phyloP scores from a whole-genome alignment of 1,139 yeast species.

The Lodderomyces elongisporus region DNA sequence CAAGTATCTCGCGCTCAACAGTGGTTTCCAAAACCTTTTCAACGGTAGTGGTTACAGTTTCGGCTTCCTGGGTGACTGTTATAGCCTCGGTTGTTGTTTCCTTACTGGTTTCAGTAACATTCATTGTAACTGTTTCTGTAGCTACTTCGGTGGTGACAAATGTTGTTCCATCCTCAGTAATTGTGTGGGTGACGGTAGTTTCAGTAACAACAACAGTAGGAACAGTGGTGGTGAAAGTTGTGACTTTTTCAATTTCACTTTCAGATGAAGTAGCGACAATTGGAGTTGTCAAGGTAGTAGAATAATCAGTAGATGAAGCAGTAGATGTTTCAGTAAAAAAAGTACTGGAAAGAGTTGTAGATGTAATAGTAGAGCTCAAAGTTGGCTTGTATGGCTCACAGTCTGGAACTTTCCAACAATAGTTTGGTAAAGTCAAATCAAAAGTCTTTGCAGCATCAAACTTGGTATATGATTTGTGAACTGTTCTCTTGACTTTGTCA shows the following conservation, averaged over 20 bases:
- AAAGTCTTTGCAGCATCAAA: not conserved
- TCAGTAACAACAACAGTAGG: too few species aligned
- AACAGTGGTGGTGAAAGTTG: not conserved
- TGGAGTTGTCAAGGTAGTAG: too few species aligned
- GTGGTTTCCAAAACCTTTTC: too few species aligned
- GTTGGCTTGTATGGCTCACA: conserved; percentile 1
- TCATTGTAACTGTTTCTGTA: not conserved
- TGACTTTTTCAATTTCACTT: too few species aligned
- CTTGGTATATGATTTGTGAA: not conserved
- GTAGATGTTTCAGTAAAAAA: not conserved
- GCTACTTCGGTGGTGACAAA: not conserved
- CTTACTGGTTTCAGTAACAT: not conserved
- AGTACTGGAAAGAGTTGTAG: too few species aligned
- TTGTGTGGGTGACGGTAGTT: too few species aligned
- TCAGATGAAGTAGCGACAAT: too few species aligned
- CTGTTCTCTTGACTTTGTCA: conserved; percentile 1
- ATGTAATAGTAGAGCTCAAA: too few species aligned
- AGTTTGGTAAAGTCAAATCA: conserved; percentile 3
- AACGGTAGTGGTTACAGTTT: too few species aligned
- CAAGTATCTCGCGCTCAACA: too few species aligned
- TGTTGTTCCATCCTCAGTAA: not conserved
- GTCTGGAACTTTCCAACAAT: conserved; percentile 6
- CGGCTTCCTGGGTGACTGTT: too few species aligned
- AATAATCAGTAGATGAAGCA: not conserved
- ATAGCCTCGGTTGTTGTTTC: not conserved